Base-by-base conservation (phyloP, 805 yeast genomes). In the Kazachstania martiniae region DNA sequence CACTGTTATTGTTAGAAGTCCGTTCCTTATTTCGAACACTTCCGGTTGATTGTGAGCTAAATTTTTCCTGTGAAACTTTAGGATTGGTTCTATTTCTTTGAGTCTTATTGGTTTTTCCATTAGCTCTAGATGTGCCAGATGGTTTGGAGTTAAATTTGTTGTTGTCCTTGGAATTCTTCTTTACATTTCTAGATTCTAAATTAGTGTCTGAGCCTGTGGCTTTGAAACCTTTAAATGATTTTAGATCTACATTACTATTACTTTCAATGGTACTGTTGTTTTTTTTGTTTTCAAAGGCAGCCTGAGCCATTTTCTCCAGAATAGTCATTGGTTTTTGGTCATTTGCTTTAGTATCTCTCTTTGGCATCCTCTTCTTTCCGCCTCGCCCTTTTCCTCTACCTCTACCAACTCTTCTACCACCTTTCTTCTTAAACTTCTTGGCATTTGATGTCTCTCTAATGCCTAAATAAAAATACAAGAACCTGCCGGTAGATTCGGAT, bases 391-490 rank as follows among this genome's bases (percentile, higher is more conserved):
- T 23, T 6, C 43, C 33, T 30, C 35, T 44, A n/a, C 58, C 49
- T 38, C 62, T 61, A 5, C 68, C 63, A 19, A 48, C 42, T 31
- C 62, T 59, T 34, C 66, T 57, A 4, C 44, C 45, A 14, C 41
- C 35, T 44, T 53, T 37, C 58, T 48, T 14, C 31, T 40, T 32
- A 18, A 38, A 29, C 6, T 37, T 24, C 27, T 34, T 25, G 27
- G 35, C 28, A 16, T 32, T 32, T 2, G 41, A 31, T 12, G 44
- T 39, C 29, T 61, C 77, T 40, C 65, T 67, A 25, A 72, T 59
- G 0, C 74, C 75, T 19, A 74, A 50, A 18, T 68, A 54, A 10
- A 57, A 63, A 30, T 58, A 65, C 13, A 73, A 49, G 37, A 73
- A 73, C 14, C 46, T 58, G 10, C 67, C 72, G 34, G 64, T 65